Base-by-base conservation (phyloP, 2,329 filamentous ascomycete genomes). In the Sodiomyces alkalinus region DNA sequence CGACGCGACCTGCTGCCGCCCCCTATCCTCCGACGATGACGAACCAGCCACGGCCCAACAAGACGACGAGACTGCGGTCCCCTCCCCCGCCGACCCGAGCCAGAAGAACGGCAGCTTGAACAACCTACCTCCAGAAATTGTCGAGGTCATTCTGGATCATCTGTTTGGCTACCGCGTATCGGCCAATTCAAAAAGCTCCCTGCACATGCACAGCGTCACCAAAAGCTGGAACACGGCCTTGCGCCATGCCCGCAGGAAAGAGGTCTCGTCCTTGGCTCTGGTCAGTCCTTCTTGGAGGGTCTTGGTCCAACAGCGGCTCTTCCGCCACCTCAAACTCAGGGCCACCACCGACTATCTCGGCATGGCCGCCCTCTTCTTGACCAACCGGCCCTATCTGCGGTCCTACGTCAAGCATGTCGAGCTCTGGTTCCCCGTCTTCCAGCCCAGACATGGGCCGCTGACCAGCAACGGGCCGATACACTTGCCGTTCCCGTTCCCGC, bases 381-480 rank as follows among this genome's bases (percentile, higher is more conserved):
- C 53, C 11, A 39, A 50, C 7, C 62, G 73, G 33, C 55, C 62
- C 17, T 68, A 79, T 41, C 62, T 83, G 5, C 62, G 67, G 13
- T 40, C 52, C 7, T 71, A 80, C 39, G 70, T 83, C 34, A 74
- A 72, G 38, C 78, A 83, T 42, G 65, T 82, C 33, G 78, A 83
- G 49, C 62, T 82, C 22, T 83, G 78, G 76, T 79, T 83, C 36
- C 78, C 79, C 3, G 76, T 82, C 22, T 83, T 78, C 41, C 65
- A 74, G 38, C 68, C 67, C 13, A 64, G 62, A 31, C 57, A 60
- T 32, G 52, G 56, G 7, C 52, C 60, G 5, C 42, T 54, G 22
- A 64, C 62, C 3, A 57, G 58, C 22, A 64, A 68, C 33, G 64
- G 65, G 17, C 51, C 69, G 31, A n/a, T n/a, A n/a, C n/a, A n/a